These are phyloP conservation scores for Asterella californica DNA, from an alignment of 225 moss, liverwort and hornwort species.

Conservation along the genomic window DNA sequence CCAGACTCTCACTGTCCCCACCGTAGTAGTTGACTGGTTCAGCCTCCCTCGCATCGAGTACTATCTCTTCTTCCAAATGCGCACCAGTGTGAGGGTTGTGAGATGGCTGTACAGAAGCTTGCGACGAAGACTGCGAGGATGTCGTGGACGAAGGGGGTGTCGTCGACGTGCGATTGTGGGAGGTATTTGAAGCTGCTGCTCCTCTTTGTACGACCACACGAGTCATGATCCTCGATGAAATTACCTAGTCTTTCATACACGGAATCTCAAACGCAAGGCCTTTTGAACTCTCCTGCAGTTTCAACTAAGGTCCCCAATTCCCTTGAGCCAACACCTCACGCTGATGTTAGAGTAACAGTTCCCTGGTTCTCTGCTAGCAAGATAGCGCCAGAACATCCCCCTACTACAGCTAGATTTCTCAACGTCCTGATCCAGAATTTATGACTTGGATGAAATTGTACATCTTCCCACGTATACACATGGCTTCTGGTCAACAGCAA, in stretches of 20 bases:
- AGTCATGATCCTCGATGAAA: slow-evolving; percentile 31
- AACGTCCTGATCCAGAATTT: neutral
- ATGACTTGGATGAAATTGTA: neutral
- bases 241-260: slow-evolving; percentile 1
- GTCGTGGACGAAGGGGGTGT: slow-evolving; percentile 38
- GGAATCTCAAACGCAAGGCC: neutral
- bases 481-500: neutral
- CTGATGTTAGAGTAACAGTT: neutral
- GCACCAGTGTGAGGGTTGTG: slow-evolving; percentile 18
- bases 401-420: neutral
- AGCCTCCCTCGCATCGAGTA: slow-evolving; percentile 23
- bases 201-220: slow-evolving; percentile 45
- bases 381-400: neutral
- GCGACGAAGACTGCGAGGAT: slow-evolving; percentile 38
- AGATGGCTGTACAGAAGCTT: slow-evolving; percentile 23
- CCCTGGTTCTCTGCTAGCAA: neutral
- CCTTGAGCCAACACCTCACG: neutral
- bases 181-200: slow-evolving; percentile 22
- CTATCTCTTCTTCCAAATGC: slow-evolving; percentile 29
- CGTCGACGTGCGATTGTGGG: slow-evolving; percentile 40
- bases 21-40: slow-evolving; percentile 19
- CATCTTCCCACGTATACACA: neutral
- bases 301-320: neutral
- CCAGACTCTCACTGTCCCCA: slow-evolving; percentile 24
- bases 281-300: neutral